Evolutionary conservation across 2,329 filamentous ascomycete species (phyloP), one percentile per base, ranked within the genome.

Genomic region (Cladorrhinum sp.): DNA sequence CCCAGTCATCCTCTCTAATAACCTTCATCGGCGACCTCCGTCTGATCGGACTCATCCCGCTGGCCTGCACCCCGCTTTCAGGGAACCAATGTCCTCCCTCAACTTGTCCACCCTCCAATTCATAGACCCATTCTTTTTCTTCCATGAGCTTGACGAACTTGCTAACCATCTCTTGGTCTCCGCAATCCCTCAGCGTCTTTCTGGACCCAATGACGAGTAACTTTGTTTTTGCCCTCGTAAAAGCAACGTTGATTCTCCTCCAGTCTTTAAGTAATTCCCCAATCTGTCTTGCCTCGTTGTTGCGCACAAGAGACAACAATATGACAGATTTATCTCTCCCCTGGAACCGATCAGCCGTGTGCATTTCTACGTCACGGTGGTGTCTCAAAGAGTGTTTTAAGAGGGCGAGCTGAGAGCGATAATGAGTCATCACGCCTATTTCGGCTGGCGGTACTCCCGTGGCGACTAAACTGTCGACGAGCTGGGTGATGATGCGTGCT

Each of bases 291-390:
- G 84, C 82, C 22, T 93, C 87, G 69, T 99, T 99, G 72, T 87
- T 93, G 27, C 95, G 85, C 13, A 98, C 95, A 27, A 96, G 87
- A 58, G 86, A 91, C 8, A 99, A 82, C 13, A 99, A 85, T 0
- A 98, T 85, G 2, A 96, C 88, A 70, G 96, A 92, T 72, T 99
- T 99, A 76, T 99, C 95, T 9, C 95, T 85, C 6, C 95, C 95
- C 73, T 99, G 95, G 74, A 96, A 99, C 50, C 93, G 92, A 75
- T 99, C 95, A 2, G 95, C 93, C 0, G 95, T 98, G 75, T 99
- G 92, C 83, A 98, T 92, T 75, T 99, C 95, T 1, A 99, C 86
- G 0, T 38, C 62, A 2, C 25, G 57, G 9, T 23, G 38, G 9
- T 20, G 32, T 29, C 85, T 84, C 32, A 96, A 83, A 10, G 81